Base-by-base conservation (phyloP, 108 stramenopile genomes). In the Nannochloropsis salina region DNA sequence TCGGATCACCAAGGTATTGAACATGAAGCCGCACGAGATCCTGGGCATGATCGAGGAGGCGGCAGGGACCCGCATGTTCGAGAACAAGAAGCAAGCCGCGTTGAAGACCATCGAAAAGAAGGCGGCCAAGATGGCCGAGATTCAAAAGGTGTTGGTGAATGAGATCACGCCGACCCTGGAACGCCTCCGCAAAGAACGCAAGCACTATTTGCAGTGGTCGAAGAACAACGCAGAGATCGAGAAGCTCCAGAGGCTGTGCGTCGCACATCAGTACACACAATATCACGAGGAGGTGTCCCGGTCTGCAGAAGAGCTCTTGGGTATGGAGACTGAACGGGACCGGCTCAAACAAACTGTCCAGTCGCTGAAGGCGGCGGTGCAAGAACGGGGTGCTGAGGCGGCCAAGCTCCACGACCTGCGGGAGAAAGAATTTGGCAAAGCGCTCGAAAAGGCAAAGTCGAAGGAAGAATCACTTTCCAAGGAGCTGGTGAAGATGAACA, bases 1-100 rank as follows among this genome's bases (percentile, higher is more conserved):
- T 85, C 93, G 96, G 41, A 97, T 97, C 86, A 97, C 98, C 82
- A 97, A 98, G 89, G 99, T 99, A 9, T 93, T 99, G 81, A 99
- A 99, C 91, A 99, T 99, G 99, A 98, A 98, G 87, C 98, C 99
- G 11, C 87, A 93, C 80, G 99, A 99, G 90, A 98, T 98, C 89
- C 93, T 99, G 43, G 96, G 97, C 45, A 99, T 99, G 99, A 95
- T 99, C 42, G 99, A 99, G 92, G 99, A 99, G 92, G 98, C 99
- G 12, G 99, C 97, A 0, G 99, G 99, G 9, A 99, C 99, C 40
- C 94, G 99, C 79, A 99, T 99, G 99, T 99, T 96, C 93, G 99
- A 99, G 90, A 95, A 94, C 42, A 98, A 98, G 86, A 94, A 96
- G 90, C 92, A 93, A 42, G 92, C 92, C 81, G 96, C 99, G n/a